Evolutionary conservation across 495 filamentous ascomycete species (phyloP), one percentile per base, ranked within the genome.

Genomic region (Pseudoneurospora amorphoporcata): DNA sequence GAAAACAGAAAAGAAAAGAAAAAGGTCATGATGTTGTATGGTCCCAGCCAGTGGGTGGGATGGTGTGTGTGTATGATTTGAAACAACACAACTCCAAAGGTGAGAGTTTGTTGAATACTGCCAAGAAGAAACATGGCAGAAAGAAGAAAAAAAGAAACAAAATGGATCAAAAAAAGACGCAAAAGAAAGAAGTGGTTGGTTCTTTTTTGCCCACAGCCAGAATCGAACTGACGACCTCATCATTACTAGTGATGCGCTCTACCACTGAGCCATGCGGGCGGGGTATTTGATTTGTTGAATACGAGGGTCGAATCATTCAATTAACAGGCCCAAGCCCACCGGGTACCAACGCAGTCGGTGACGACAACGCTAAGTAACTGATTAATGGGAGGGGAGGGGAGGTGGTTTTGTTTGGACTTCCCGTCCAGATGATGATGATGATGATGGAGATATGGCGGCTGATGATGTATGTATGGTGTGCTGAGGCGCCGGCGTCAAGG

Each of bases 221-320:
- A 65, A 65, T 65, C 53, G 53, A 65, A 65, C 53, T 65, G 53
- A 65, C 53, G 53, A 65, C 53, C 53, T 61, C 53, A 61, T 61
- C 53, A 61, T 61, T 61, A 61, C 53, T 61, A 61, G 53, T 61
- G 53, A 61, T 58, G 53, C 53, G 53, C 53, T 61, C 53, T 61
- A 61, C 53, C 53, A 61, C 53, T 61, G 53, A 61, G 53, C 53
- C 53, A 61, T 61, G 53, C 53, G 53, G 53, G 53, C 53, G 5
- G 53, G 14, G 53, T 32, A 32, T 35, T 65, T 65, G 53, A 65
- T 65, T 65, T 4, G 53, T 65, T 61, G 29, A 4, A 16, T 0
- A 0, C 2, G 3, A 4, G 1, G 0, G 1, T 0, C 6, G 0
- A 6, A 4, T 0, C 53, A 2, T 6, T 2, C 0, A 0, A 10